Evolutionary conservation across 192 early-diverging fungal genomes (phyloP).

Genomic region (Helicostylum pulchrum): DNA sequence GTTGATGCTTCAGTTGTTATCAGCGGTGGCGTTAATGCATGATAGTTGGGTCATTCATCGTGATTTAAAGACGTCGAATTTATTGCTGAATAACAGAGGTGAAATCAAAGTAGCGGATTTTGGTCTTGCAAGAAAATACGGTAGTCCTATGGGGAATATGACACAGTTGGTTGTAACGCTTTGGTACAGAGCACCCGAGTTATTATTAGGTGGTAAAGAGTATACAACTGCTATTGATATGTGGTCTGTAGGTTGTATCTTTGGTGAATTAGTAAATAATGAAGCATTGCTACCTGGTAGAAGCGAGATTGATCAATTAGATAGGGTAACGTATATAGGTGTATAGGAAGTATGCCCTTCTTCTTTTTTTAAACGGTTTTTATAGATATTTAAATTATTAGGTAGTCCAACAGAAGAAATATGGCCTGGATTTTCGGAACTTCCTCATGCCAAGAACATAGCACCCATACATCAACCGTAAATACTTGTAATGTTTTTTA

Average conservation of each 20-base stretch:
- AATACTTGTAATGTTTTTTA: constrained; percentile 6
- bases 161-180: constrained; percentile 67
- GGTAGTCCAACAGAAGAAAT: constrained; percentile 79
- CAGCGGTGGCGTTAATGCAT: constrained; percentile 59
- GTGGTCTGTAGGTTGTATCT: constrained; percentile 96
- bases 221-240: constrained; percentile 76
- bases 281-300: constrained; percentile 78
- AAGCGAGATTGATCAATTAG: constrained; percentile 78
- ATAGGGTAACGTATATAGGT: constrained; percentile 46
- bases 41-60: constrained; percentile 70
- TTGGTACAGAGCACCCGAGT: constrained; percentile 71
- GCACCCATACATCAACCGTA: constrained; percentile 66
- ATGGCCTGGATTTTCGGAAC: constrained; percentile 68
- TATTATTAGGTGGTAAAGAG: constrained; percentile 56
- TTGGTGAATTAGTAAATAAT: constrained; percentile 88
- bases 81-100: constrained; percentile 57
- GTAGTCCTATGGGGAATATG: constrained; percentile 60
- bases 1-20: constrained; percentile 66
- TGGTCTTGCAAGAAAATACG: constrained; percentile 61
- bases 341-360: neutral
- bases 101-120: constrained; percentile 71
- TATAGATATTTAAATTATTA: constrained; percentile 78
- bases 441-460: constrained; percentile 73
- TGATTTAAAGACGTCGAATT: constrained; percentile 65
- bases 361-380: neutral